Base-by-base conservation (phyloP, 2,329 filamentous ascomycete genomes). In the Alternaria hordeiaustralica region DNA sequence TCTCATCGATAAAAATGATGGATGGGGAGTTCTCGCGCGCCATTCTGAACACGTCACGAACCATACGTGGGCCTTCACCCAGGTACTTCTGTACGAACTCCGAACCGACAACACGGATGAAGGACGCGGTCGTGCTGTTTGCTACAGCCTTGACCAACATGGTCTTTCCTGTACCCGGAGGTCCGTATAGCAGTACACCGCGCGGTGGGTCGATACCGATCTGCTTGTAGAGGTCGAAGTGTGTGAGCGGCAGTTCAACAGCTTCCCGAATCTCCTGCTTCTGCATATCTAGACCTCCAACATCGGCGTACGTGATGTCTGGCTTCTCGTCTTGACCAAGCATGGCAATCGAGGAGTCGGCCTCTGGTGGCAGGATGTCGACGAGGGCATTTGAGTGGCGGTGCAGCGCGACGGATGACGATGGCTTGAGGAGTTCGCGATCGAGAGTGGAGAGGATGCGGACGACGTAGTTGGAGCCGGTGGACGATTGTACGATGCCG, bases 1-100 rank as follows among this genome's bases (percentile, higher is more conserved):
- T 97, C 82, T 99, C 96, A 79, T 99, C 96, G 79, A 99, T 99
- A 87, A 99, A 99, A 83, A 99, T 99, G 81, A 99, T 99, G 63
- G 94, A 92, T 0, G 96, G 96, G 1, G 94, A 95, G 85, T 99
- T 99, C 85, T 99, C 96, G 67, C 96, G 91, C 41, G 96, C 96
- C 96, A 99, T 99, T 67, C 96, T 89, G 88, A 99, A 99, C 44
- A 99, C 96, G 80, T 99, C 96, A 76, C 96, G 93, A 58, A 99
- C 96, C 96, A 99, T 99, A 71, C 96, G 93, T 57, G 96, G 96
- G 55, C 96, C 96, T 81, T 99, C 96, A 80, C 96, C 96, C 2
- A 99, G 87, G 77, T 99, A 99, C 84, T 99, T 99, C 80, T 99
- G 96, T 57, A 99, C 96, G 76, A 99, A 98, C 80, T 99, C 96